phyloP scores from a whole-genome alignment of 2,329 filamentous ascomycete species.

The Colletotrichum limetticola region DNA sequence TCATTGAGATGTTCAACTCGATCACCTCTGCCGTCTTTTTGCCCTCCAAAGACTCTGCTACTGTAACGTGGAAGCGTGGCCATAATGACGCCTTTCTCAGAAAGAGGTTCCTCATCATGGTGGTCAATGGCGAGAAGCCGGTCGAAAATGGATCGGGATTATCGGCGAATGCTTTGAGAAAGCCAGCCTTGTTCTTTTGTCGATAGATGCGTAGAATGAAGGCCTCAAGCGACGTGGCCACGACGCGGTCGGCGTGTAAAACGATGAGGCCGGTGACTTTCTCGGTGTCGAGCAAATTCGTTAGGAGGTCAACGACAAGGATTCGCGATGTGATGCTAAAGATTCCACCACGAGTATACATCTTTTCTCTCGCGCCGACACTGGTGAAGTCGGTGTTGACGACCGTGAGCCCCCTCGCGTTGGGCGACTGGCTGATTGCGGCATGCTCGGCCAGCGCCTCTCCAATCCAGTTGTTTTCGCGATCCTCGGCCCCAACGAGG shows the following conservation, averaged over 20 bases:
- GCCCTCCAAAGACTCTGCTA: conserved; percentile 89
- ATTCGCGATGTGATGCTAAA: conserved; percentile 98
- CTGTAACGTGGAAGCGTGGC: conserved; percentile 92
- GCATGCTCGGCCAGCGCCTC: conserved; percentile 96
- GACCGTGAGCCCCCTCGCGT: conserved; percentile 85
- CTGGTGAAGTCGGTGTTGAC: conserved; percentile 96
- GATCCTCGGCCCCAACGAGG: conserved; percentile 87
- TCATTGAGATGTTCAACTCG: conserved; percentile 96
- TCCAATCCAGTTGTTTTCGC: conserved; percentile 96
- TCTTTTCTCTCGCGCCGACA: conserved; percentile 87
- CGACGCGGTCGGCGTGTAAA: conserved; percentile 86
- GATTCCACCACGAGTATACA: conserved; percentile 89
- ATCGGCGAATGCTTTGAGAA: conserved; percentile 96
- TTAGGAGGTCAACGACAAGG: conserved; percentile 91
- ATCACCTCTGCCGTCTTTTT: conserved; percentile 96
- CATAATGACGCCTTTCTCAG: conserved; percentile 89
- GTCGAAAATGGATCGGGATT: conserved; percentile 89
- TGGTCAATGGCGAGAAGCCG: conserved; percentile 88
- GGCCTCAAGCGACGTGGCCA: conserved; percentile 90
- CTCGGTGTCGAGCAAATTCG: conserved; percentile 81
- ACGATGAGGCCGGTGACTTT: conserved; percentile 89
- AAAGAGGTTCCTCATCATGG: conserved; percentile 93
- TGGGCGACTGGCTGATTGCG: conserved; percentile 84
- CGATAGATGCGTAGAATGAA: conserved; percentile 95
- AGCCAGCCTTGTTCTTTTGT: conserved; percentile 93